These are phyloP conservation scores for Penicillium psychrosexuale DNA, from an alignment of 2,329 filamentous ascomycete species.

Conservation along the genomic window DNA sequence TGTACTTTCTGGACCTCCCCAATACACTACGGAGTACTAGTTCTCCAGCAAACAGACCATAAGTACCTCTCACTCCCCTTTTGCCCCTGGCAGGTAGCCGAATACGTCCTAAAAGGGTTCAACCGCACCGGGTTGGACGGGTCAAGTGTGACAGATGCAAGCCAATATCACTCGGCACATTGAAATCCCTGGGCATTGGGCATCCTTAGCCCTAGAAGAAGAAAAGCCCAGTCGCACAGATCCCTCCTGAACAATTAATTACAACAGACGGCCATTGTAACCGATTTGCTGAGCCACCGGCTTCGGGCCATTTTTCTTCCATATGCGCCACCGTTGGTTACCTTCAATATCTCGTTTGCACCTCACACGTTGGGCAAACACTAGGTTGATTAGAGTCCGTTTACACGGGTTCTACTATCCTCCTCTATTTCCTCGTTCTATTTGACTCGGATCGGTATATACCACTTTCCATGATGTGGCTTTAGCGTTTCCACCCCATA, in stretches of 20 bases:
- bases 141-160: constrained; percentile 4
- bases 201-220: not conserved
- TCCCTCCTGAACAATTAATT: not conserved
- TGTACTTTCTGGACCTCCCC: not conserved
- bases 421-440: not conserved
- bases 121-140: not conserved
- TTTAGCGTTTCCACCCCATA: not conserved
- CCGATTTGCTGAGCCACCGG: not conserved
- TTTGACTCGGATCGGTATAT: not conserved
- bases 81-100: constrained; percentile 6
- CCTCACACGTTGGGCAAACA: not conserved
- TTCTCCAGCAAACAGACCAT: not conserved
- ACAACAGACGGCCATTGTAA: not conserved
- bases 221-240: not conserved
- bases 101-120: constrained; percentile 6
- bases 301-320: not conserved
- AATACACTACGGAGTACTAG: too few relatives aligned
- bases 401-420: not conserved
- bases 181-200: not conserved
- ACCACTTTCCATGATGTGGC: not conserved
- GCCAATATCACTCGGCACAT: not conserved
- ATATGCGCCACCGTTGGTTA: constrained; percentile 1
- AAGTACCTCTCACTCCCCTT: not conserved
- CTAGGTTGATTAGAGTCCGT: not conserved
- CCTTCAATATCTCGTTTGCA: not conserved